Evolutionary conservation across 306 rosid genomes (phyloP).

Genomic region (Citrullus mucosospermus): DNA sequence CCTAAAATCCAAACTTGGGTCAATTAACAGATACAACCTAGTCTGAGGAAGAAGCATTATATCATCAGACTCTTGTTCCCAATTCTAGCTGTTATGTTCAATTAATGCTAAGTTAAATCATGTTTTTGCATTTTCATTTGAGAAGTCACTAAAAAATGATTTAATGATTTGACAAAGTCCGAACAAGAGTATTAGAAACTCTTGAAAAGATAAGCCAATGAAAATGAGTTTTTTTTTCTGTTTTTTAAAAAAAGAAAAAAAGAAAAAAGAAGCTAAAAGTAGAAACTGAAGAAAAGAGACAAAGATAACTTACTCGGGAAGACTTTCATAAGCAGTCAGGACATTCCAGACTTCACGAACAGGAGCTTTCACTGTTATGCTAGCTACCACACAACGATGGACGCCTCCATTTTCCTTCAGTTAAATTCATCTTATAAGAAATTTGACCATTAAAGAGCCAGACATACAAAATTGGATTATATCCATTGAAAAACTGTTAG

Average conservation of each 20-base stretch:
- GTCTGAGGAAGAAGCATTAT: neutral
- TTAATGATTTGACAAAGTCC: neutral
- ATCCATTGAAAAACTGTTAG: neutral
- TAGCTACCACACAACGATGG: conserved; percentile 91
- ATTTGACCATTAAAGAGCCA: neutral
- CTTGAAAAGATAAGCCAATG: neutral
- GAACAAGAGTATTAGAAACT: neutral
- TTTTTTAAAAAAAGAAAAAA: no score
- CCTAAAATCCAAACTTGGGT: neutral
- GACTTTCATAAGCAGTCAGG: conserved; percentile 75
- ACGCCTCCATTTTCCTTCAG: conserved; percentile 98
- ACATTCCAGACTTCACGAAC: conserved; percentile 84
- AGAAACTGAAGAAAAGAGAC: neutral
- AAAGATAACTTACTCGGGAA: conserved; percentile 69
- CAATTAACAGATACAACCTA: neutral
- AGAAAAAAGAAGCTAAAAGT: neutral
- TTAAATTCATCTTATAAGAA: conserved; percentile 17
- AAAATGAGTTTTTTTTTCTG: no score
- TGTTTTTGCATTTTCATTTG: neutral
- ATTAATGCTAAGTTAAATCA: neutral
- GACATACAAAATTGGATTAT: neutral
- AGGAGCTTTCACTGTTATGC: conserved; percentile 94
- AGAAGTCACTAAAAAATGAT: neutral
- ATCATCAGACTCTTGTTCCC: neutral
- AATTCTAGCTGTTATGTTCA: neutral